Evolutionary conservation across 2,329 filamentous ascomycete species (phyloP), one percentile per base, ranked within the genome.

Genomic region (Pyrenophora seminiperda): DNA sequence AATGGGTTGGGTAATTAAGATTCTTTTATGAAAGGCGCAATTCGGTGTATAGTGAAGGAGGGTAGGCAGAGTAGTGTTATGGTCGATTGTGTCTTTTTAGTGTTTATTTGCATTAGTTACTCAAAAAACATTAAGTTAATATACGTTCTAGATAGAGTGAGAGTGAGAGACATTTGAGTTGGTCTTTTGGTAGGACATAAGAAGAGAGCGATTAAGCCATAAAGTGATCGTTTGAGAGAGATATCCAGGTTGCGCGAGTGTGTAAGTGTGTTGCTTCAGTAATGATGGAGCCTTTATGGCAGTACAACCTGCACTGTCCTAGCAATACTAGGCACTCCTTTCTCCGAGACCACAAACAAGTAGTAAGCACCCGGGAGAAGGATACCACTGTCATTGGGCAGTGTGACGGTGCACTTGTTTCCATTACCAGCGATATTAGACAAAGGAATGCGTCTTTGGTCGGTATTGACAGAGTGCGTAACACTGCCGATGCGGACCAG

Each of bases 401-500:
- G 38, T 7, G 56, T 62, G 30, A 50, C 54, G 6, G 59, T 62
- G 19, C 51, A 54, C 4, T 10, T 40, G 9, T 39, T 27, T 11
- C 54, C 56, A 6, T 45, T 48, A 3, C 27, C 27, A 11, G 39
- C 47, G 13, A 64, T 42, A 6, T 38, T 48, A 10, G 42, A 56
- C 15, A 67, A 38, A 2, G 63, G 63, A 2, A 66, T 44, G 17
- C 61, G 64, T 13, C 63, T 50, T 48, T 68, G 65, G 27, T 67
- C 63, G n/a, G 38, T 66, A 38, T 68, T 68, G 17, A 67, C 58
- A 3, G 64, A 65, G 42, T 68, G 65, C 7, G 65, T 67, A 13
- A 64, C 65, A 37, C 46, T 65, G 11, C 64, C 64, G 15, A 68
- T 65, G 22, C 65, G 58, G 1, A 66, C 48, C 5, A 67, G 43